A percentile compares a stretch with the other conserved stretches of the same genome.
These are phyloP conservation scores for Metschnikowia rubicola DNA, from an alignment of 805 yeast genomes.

Conservation along the genomic window DNA sequence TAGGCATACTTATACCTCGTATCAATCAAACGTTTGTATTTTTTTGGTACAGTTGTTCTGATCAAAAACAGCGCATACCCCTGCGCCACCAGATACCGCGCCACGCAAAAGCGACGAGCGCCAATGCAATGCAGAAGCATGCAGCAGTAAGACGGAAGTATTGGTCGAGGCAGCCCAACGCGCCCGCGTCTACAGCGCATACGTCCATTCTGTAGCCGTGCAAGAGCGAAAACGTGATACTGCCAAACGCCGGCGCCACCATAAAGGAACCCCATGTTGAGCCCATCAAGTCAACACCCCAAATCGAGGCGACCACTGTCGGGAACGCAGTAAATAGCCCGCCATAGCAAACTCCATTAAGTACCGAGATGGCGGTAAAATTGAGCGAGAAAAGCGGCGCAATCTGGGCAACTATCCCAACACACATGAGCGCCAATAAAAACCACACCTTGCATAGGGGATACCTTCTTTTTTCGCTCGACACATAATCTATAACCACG, in stretches of 20 bases:
- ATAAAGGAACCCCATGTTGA: constrained; percentile 90
- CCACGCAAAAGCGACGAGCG: constrained; percentile 27
- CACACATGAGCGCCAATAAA: constrained; percentile 21
- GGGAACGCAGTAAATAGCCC: constrained; percentile 85
- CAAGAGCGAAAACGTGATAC: constrained; percentile 61
- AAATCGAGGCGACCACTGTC: constrained; percentile 72
- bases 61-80: constrained; percentile 25
- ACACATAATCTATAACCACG: constrained; percentile 58
- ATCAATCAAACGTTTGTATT: no score
- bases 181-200: constrained; percentile 19
- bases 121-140: constrained; percentile 25
- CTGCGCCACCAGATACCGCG: constrained; percentile 28
- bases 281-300: constrained; percentile 88
- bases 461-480: constrained; percentile 23
- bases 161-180: constrained; percentile 21
- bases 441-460: constrained; percentile 36
- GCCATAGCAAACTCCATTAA: constrained; percentile 75
- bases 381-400: constrained; percentile 8
- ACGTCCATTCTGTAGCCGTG: constrained; percentile 66
- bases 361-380: constrained; percentile 34
- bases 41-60: no score
- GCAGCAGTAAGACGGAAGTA: constrained; percentile 28
- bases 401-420: constrained; percentile 35
- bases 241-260: constrained; percentile 84
- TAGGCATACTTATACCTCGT: no score